Evolutionary conservation across 768 basidiomycete genomes (phyloP), one percentile per base, ranked within the genome.

Genomic region (Podaxis sp.): DNA sequence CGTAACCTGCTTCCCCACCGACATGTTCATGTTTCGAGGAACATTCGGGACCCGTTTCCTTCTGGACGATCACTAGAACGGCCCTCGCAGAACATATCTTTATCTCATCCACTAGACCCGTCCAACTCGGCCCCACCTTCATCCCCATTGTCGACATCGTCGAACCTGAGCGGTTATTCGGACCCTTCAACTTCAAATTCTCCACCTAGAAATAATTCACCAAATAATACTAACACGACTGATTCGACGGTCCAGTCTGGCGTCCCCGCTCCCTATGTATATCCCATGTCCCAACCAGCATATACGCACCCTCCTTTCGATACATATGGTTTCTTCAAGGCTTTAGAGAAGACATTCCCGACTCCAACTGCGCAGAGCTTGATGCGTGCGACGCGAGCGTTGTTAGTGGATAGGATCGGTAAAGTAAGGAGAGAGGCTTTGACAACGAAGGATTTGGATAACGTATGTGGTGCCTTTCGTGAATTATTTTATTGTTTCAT

Each of bases 301-400:
- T 88, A 90, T 71, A 73, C 83, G 15, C 82, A 81, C 37, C 91
- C 92, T 7, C 93, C 93, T 0, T 95, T 95, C 71, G 82, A 95
- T 68, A 95, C 93, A 1, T 89, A 95, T 74, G 77, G 81, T 2
- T 93, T 95, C 77, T 88, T 92, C 65, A 69, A 71, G 24, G 87
- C 82, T 0, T 77, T 95, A 51, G 90, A 93, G 67, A 84, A 81
- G 72, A 86, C 87, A 0, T 94, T 95, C 69, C 84, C 91, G 0
- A 86, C 87, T 0, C 82, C 83, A 2, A 88, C 88, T 0, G 91
- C 93, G 12, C 84, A 84, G 44, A 87, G 86, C 69, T 82, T 95
- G 58, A 95, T 93, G 93, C 85, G 89, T 2, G 93, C 91, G 2
- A 92, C 90, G 11, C 80, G 90, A 38, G 93, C 90, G 0, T 75